These are phyloP conservation scores for Alternaria rosae DNA, from an alignment of 2,329 filamentous ascomycete species.

Conservation along the genomic window DNA sequence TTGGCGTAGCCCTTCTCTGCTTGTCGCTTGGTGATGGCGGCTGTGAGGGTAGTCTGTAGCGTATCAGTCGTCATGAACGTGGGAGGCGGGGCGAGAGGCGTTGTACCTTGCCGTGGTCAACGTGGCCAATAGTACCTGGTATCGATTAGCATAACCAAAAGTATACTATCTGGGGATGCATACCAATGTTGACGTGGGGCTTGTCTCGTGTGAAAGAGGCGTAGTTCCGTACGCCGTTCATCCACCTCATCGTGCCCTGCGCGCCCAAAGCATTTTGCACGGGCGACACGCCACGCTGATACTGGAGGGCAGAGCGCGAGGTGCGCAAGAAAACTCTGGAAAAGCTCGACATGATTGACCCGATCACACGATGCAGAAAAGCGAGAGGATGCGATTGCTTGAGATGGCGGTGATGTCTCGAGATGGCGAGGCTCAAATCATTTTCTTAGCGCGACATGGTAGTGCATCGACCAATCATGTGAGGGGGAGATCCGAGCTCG, in stretches of 20 bases:
- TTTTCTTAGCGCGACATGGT: slow-evolving; percentile 43
- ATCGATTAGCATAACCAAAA: slow-evolving; percentile 16
- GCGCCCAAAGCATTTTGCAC: slow-evolving; percentile 73
- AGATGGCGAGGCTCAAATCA: slow-evolving; percentile 30
- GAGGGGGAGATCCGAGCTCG: slow-evolving; percentile 28
- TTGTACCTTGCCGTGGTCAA: slow-evolving; percentile 96
- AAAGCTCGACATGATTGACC: slow-evolving; percentile 74
- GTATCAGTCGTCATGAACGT: slow-evolving; percentile 20
- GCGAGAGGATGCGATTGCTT: slow-evolving; percentile 34
- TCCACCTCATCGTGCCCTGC: slow-evolving; percentile 68
- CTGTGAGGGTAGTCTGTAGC: slow-evolving; percentile 89
- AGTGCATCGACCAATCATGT: slow-evolving; percentile 24
- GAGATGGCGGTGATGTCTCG: slow-evolving; percentile 28
- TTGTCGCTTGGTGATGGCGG: slow-evolving; percentile 98
- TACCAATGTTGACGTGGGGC: slow-evolving; percentile 98
- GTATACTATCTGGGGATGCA: slow-evolving; percentile 25
- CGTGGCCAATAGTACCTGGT: slow-evolving; percentile 93
- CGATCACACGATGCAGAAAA: slow-evolving; percentile 9
- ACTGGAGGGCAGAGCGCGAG: slow-evolving; percentile 75
- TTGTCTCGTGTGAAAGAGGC: slow-evolving; percentile 85
- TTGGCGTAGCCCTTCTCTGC: slow-evolving; percentile 90
- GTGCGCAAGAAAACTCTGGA: slow-evolving; percentile 85
- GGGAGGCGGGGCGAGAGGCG: slow-evolving; percentile 18
- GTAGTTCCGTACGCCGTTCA: slow-evolving; percentile 70
- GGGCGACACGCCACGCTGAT: slow-evolving; percentile 73